These are phyloP conservation scores for Fraxinus albicans DNA, from an alignment of 305 asterid species.

Conservation along the genomic window DNA sequence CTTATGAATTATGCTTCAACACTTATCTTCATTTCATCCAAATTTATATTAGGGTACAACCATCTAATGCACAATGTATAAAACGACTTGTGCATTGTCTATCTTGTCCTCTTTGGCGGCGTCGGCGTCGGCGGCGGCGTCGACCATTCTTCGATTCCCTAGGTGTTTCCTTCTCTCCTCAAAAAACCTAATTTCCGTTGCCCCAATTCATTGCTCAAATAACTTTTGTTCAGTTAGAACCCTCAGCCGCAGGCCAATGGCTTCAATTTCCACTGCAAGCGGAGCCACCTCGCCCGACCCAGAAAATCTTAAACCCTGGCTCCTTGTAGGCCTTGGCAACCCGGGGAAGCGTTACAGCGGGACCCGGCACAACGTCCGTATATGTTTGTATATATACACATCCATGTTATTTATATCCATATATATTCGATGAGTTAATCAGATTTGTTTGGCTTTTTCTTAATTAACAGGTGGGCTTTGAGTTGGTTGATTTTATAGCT, in stretches of 20 bases:
- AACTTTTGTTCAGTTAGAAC: neutral
- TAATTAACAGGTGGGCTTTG: slow-evolving; percentile 78
- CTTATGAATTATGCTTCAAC: neutral
- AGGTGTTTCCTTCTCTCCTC: slow-evolving; percentile 34
- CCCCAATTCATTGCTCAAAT: slow-evolving; percentile 11
- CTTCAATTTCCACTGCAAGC: slow-evolving; percentile 40
- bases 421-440: neutral
- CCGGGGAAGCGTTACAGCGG: slow-evolving; percentile 79
- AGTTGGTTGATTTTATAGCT: slow-evolving; percentile 81
- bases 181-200: slow-evolving; percentile 1
- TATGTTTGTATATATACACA: neutral
- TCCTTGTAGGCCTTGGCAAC: slow-evolving; percentile 94
- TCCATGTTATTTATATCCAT: neutral
- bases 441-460: slow-evolving; percentile 7
- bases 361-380: slow-evolving; percentile 81
- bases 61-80: slow-evolving; percentile 26
- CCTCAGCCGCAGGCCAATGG: slow-evolving; percentile 36
- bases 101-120: slow-evolving; percentile 34
- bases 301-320: slow-evolving; percentile 70
- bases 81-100: slow-evolving; percentile 25
- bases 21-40: neutral
- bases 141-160: neutral
- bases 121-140: slow-evolving; percentile 22
- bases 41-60: neutral
- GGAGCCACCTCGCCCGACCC: slow-evolving; percentile 28